Conservation (phyloP, 345 rosid genomes). For the Gossypium herbaceum region DNA sequence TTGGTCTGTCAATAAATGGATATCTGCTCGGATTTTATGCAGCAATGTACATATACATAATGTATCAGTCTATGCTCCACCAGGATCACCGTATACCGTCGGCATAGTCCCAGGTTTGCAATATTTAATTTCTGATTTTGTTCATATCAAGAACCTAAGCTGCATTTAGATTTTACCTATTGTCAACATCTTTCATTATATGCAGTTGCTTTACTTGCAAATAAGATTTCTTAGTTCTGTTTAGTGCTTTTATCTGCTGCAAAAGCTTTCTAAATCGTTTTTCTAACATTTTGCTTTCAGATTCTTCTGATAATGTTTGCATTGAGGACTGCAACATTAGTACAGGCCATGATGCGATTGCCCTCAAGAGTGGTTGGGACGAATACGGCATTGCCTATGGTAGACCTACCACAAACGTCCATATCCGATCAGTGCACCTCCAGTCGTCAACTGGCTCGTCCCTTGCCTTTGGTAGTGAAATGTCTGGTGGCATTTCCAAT, state of each 20-base stretch:
- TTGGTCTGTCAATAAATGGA: background rate
- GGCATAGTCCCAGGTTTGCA: conserved; percentile 83
- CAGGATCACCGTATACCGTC: conserved; percentile 55
- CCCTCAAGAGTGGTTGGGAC: conserved; percentile 96
- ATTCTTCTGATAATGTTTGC: conserved; percentile 85
- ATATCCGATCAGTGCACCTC: conserved; percentile 55
- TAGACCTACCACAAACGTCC: conserved; percentile 57
- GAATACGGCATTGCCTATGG: conserved; percentile 79
- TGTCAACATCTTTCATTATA: background rate
- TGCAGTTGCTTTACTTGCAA: background rate
- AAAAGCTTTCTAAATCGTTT: background rate
- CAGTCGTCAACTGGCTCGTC: conserved; percentile 69
- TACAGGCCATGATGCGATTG: conserved; percentile 68
- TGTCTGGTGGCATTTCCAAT: conserved; percentile 89
- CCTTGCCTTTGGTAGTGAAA: conserved; percentile 88
- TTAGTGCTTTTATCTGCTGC: background rate
- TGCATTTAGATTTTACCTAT: background rate
- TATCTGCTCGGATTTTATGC: conserved; percentile 25
- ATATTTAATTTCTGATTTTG: background rate
- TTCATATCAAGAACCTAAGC: background rate
- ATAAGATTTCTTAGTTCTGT: background rate
- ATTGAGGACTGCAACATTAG: conserved; percentile 66
- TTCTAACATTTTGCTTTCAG: conserved; percentile 34
- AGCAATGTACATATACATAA: conserved; percentile 60
- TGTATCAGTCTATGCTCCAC: conserved; percentile 48